Evolutionary conservation across 2,329 filamentous ascomycete species (phyloP), one percentile per base, ranked within the genome.

Genomic region (Coniosporium tulheliwenetii): DNA sequence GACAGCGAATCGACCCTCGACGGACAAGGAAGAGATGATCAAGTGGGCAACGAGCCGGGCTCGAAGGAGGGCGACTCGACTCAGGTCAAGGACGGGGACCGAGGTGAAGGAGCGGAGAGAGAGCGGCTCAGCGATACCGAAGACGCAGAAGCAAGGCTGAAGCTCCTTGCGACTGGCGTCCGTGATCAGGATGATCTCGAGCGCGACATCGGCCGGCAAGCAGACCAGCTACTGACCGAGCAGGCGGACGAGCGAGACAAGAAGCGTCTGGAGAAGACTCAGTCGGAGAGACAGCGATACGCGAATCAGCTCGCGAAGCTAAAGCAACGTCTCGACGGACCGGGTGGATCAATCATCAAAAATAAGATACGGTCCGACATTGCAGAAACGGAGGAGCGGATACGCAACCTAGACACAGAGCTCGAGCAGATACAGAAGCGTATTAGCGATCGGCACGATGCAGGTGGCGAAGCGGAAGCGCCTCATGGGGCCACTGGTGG

Each of bases 151-250:
- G 57, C 61, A 8, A 55, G 61, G 12, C 50, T 67, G 3, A 56
- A 54, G 4, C 51, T 49, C 12, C 49, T 61, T 4, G 52, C 55
- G 3, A 56, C 59, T 7, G 53, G 50, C 10, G 76, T 91, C 15
- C 77, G 85, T 43, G 78, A 94, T 52, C 89, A 96, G 58, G 80
- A 87, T 63, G 87, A 95, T 44, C 65, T 96, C 14, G 89, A 95
- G 59, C 74, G 85, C 45, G 86, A 94, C 53, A 93, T 96, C 47
- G 71, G 74, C 26, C 67, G 69, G 36, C 72, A 79, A 63, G 76
- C 76, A 32, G 75, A 78, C 51, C 66, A 69, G 48, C 53, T 78
- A 37, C 65, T 80, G 37, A 65, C 63, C 7, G 71, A 77, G 50
- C 74, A 79, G 55, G 75, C 74, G 2, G 70, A 79, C 50, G 73